Percentiles rank a stretch among this genome's conserved stretches.
Conservation (phyloP, 1,139 yeast genomes). For the Pichiaceae sp. region DNA sequence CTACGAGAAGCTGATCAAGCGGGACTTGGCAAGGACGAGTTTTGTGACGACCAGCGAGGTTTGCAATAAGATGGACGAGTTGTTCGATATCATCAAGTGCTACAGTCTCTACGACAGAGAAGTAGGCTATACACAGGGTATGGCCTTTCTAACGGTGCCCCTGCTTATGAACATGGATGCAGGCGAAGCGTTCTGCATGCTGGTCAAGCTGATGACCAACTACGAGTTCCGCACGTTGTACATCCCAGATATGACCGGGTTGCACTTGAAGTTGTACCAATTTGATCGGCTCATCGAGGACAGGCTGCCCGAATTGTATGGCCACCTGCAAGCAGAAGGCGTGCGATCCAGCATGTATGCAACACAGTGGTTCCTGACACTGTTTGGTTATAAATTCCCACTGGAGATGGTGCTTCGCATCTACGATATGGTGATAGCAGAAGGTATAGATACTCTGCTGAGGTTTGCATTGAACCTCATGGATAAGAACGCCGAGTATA, state of each 20-base stretch:
- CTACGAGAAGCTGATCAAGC: conserved; percentile 68
- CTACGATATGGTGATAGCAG: conserved; percentile 77
- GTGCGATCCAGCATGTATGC: conserved; percentile 91
- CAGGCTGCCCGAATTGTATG: conserved; percentile 55
- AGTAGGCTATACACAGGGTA: conserved; percentile 96
- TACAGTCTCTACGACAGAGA: conserved; percentile 84
- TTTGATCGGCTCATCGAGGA: conserved; percentile 80
- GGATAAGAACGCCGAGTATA: conserved; percentile 51
- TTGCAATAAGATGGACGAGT: conserved; percentile 48
- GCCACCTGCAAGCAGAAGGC: conserved; percentile 77
- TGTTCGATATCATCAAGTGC: conserved; percentile 71
- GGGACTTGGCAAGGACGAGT: conserved; percentile 80
- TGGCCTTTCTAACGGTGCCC: conserved; percentile 90
- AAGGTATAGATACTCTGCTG: conserved; percentile 78
- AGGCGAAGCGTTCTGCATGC: conserved; percentile 74
- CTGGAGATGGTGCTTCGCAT: conserved; percentile 73
- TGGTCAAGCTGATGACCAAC: conserved; percentile 77
- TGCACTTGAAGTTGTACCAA: conserved; percentile 76
- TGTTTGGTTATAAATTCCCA: conserved; percentile 92
- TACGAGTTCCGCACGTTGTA: conserved; percentile 72
- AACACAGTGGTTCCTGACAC: conserved; percentile 89
- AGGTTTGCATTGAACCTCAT: conserved; percentile 76
- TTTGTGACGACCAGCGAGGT: conserved; percentile 50
- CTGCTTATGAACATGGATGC: conserved; percentile 74
- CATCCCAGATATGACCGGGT: conserved; percentile 88